These are phyloP conservation scores for Calocybe gambosa DNA, from an alignment of 1,284 basidiomycete species.

Conservation along the genomic window DNA sequence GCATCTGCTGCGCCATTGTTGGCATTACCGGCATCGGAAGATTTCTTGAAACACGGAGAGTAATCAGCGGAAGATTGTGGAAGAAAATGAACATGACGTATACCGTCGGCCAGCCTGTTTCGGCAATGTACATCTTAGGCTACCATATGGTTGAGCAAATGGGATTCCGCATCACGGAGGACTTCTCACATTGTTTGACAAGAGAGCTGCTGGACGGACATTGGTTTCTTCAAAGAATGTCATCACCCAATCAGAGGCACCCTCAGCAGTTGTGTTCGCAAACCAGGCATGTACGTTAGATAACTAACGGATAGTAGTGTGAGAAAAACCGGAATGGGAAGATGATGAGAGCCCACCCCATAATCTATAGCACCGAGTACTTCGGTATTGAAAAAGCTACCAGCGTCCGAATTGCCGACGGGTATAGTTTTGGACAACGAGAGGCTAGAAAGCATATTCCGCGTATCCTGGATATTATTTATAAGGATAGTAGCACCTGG, in stretches of 20 bases:
- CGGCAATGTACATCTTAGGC: slow-evolving; percentile 80
- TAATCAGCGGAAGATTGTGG: neutral
- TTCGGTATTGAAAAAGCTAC: slow-evolving; percentile 72
- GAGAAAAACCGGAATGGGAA: neutral
- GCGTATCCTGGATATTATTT: slow-evolving; percentile 61
- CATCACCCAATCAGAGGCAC: slow-evolving; percentile 58
- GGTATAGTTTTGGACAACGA: slow-evolving; percentile 53
- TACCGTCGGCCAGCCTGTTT: slow-evolving; percentile 91
- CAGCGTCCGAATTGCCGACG: slow-evolving; percentile 89
- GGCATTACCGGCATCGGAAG: slow-evolving; percentile 48
- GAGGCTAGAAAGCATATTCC: slow-evolving; percentile 46
- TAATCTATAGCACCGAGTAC: slow-evolving; percentile 74
- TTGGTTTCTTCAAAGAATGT: slow-evolving; percentile 48
- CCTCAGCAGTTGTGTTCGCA: slow-evolving; percentile 61
- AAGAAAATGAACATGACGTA: slow-evolving; percentile 12
- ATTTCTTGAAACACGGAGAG: slow-evolving; percentile 35
- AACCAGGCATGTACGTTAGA: slow-evolving; percentile 88
- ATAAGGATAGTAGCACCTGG: slow-evolving; percentile 51
- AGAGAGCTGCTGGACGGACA: slow-evolving; percentile 38
- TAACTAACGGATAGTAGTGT: slow-evolving; percentile 30
- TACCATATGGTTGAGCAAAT: slow-evolving; percentile 16
- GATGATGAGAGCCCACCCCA: slow-evolving; percentile 39
- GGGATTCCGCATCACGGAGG: neutral
- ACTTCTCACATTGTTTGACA: slow-evolving; percentile 21
- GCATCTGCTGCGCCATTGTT: slow-evolving; percentile 66